Percentiles rank a stretch among this genome's conserved stretches.
Evolutionary conservation across 331 rosid genomes (phyloP).

Genomic region (Rhamnella rubrinervis): DNA sequence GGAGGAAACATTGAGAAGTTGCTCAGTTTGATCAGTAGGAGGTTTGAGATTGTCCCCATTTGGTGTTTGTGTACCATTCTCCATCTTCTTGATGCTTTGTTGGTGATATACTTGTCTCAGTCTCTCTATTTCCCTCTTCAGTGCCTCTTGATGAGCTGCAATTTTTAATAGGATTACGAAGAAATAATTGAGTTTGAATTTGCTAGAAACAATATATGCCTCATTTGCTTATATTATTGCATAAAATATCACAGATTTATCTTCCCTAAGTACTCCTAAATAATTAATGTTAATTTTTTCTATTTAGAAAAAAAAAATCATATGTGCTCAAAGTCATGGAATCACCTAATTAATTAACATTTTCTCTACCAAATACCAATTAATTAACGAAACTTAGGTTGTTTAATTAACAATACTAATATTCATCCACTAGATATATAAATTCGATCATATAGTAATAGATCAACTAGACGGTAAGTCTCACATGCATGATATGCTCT

Average conservation of each 20-base stretch:
- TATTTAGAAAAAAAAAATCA: background rate
- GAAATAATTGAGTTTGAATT: too few species aligned
- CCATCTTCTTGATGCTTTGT: constrained; percentile 76
- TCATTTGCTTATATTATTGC: too few species aligned
- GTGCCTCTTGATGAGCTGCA: constrained; percentile 99
- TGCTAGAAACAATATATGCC: too few species aligned
- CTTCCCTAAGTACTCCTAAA: too few species aligned
- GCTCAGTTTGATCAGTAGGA: constrained; percentile 41
- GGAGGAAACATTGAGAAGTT: constrained; percentile 50
- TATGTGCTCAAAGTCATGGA: background rate
- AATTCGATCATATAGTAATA: background rate
- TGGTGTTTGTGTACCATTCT: constrained; percentile 35
- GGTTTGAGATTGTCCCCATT: constrained; percentile 26
- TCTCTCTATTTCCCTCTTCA: constrained; percentile 96
- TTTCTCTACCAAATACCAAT: background rate
- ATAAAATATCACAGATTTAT: too few species aligned
- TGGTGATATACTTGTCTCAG: constrained; percentile 84
- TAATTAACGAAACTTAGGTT: constrained; percentile 2
- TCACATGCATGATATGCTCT: background rate
- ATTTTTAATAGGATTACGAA: background rate
- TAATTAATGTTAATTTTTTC: background rate
- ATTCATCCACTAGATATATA: background rate
- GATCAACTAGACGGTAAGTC: background rate
- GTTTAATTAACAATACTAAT: background rate
- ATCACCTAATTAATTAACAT: background rate